phyloP scores from a whole-genome alignment of 2,329 filamentous ascomycete genomes.

The Akanthomyces dipterigenus region DNA sequence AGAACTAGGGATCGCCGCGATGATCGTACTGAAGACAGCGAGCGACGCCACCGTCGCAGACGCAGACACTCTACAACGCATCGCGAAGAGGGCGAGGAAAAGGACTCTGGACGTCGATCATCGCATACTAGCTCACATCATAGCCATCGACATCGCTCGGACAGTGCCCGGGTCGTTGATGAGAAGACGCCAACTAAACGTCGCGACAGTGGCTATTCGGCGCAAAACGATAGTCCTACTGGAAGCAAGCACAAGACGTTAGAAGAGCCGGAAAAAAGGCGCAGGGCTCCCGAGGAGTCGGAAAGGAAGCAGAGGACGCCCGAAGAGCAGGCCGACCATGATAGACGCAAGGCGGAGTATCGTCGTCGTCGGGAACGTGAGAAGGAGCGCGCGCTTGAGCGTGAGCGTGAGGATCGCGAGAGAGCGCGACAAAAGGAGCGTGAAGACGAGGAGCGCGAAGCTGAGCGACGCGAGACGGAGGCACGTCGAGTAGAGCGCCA shows the following conservation, averaged over 20 bases:
- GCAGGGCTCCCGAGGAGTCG: neutral
- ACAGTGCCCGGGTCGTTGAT: conserved; percentile 28
- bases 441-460: conserved; percentile 14
- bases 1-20: neutral
- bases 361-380: conserved; percentile 14
- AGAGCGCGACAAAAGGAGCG: conserved; percentile 12
- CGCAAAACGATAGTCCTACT: conserved; percentile 31
- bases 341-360: conserved; percentile 41
- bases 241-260: conserved; percentile 33
- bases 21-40: neutral
- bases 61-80: neutral
- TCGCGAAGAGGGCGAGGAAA: conserved; percentile 23
- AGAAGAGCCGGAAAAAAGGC: conserved; percentile 32
- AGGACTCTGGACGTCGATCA: conserved; percentile 24
- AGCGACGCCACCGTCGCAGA: neutral
- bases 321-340: conserved; percentile 45
- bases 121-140: conserved; percentile 22
- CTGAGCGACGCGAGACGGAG: conserved; percentile 13
- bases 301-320: conserved; percentile 31
- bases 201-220: conserved; percentile 40
- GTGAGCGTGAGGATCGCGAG: conserved; percentile 13
- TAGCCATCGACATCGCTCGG: conserved; percentile 31
- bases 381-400: conserved; percentile 10
- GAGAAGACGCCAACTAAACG: conserved; percentile 27
- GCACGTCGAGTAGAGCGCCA: neutral